Conservation (phyloP, 345 rosid genomes). For the Geranium brycei region DNA sequence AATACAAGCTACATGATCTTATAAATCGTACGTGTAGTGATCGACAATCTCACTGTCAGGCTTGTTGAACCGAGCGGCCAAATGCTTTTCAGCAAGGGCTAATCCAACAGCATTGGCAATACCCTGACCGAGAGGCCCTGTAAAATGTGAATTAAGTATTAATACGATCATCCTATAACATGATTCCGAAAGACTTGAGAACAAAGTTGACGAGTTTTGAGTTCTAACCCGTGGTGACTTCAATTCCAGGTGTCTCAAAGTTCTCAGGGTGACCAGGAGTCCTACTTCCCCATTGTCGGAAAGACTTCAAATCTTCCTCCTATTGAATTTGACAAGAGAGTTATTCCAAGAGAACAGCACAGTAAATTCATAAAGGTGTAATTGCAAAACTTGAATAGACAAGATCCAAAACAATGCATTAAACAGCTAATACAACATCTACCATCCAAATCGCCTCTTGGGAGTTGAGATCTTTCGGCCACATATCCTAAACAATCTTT, state of each 20-base stretch:
- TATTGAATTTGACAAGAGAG: not conserved
- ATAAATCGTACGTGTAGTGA: constrained; percentile 17
- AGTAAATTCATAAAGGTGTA: too few species aligned
- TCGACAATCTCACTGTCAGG: constrained; percentile 22
- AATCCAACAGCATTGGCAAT: constrained; percentile 31
- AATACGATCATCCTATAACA: not conserved
- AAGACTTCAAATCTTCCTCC: constrained; percentile 18
- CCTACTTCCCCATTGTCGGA: constrained; percentile 25
- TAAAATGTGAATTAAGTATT: not conserved
- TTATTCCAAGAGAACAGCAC: not conserved
- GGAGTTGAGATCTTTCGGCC: not conserved
- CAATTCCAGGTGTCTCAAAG: constrained; percentile 24
- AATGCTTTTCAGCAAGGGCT: constrained; percentile 30
- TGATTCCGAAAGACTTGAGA: not conserved
- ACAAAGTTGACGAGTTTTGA: not conserved
- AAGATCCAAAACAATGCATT: not conserved
- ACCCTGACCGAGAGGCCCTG: constrained; percentile 36
- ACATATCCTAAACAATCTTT: not conserved
- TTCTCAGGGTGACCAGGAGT: constrained; percentile 34
- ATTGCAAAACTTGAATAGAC: too few species aligned
- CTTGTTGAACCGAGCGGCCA: constrained; percentile 29
- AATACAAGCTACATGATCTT: not conserved
- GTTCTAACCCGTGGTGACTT: constrained; percentile 25
- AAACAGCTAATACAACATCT: not conserved
- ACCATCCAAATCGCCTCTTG: not conserved